Evolutionary conservation across 2,329 filamentous ascomycete genomes (phyloP).

Genomic region (Neoscytalidium dimidiatum): DNA sequence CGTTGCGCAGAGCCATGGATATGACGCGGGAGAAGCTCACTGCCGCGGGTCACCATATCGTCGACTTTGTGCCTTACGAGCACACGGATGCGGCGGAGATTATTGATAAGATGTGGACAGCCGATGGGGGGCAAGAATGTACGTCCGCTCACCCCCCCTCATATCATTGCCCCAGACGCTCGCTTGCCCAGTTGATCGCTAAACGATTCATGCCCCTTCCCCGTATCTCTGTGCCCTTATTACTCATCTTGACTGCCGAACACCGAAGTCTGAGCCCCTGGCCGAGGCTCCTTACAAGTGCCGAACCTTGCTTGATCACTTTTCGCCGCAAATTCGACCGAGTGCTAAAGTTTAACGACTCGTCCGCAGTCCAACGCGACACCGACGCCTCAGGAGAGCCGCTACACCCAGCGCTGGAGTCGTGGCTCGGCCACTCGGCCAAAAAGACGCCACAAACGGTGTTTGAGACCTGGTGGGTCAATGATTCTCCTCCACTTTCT

Average conservation of each 20-base stretch:
- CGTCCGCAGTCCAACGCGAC: slow-evolving; percentile 25
- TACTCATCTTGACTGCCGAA: not conserved
- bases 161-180: not conserved
- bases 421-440: slow-evolving; percentile 23
- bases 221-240: not conserved
- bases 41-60: slow-evolving; percentile 24
- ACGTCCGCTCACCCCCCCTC: slow-evolving; percentile 22
- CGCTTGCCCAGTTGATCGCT: not conserved
- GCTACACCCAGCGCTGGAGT: slow-evolving; percentile 24
- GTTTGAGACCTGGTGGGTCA: slow-evolving; percentile 25
- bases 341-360: slow-evolving; percentile 21
- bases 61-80: slow-evolving; percentile 28
- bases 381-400: slow-evolving; percentile 27
- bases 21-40: slow-evolving; percentile 35
- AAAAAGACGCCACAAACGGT: slow-evolving; percentile 23
- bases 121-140: slow-evolving; percentile 26
- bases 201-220: not conserved
- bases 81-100: slow-evolving; percentile 21
- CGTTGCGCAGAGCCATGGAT: slow-evolving; percentile 31
- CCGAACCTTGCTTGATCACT: not conserved
- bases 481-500: not conserved
- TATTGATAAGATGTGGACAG: slow-evolving; percentile 25
- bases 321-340: not conserved
- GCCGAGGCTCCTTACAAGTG: not conserved
- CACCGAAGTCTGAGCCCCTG: not conserved